Base-by-base conservation (phyloP, 1,139 yeast genomes). In the Yamadazyma conglobata region DNA sequence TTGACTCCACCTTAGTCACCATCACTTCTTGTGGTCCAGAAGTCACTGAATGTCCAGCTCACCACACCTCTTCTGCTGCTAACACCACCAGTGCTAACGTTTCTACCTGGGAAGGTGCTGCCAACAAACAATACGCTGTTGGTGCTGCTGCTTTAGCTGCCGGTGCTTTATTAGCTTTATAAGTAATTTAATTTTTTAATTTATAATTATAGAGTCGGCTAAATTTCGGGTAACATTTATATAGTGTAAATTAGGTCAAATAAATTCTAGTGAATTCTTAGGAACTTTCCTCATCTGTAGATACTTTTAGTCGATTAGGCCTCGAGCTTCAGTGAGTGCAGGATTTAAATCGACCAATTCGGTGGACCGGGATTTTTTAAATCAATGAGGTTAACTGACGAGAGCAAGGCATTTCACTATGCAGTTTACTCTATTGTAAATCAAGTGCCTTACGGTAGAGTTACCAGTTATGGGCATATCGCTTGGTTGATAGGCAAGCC, bases 401-500 rank as follows among this genome's bases (percentile, higher is more conserved):
- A 79, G 43, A 65, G 73, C 0, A 60, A 69, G 37, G 73, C 75
- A 10, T 80, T 82, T 49, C 76, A 79, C 46, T 57, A 64, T 25
- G 77, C 80, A 0, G 88, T 81, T 0, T 84, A 78, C 47, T 54
- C 68, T 3, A 57, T 73, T 2, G 77, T 77, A 2, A 58, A 53
- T 23, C 55, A 58, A 37, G 69, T 84, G 3, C 94, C 94, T 0
- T 42, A 44, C n/a, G 93, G 89, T 0, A 57, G 57, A 28, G 88
- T 79, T 5, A 77, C 88, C 0, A 69, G 80, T 10, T 84, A 84
- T 44, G 88, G 86, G 4, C 88, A 81, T 47, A 73, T 84, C 6
- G 93, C 93, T 0, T 70, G 66, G 37, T 53, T 82, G 10, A 61
- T 81, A 1, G 73, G 71, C 15, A 62, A 69, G 27, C 93, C 94